phyloP scores from a whole-genome alignment of 2,329 filamentous ascomycete species.

The Truncatella angustata region DNA sequence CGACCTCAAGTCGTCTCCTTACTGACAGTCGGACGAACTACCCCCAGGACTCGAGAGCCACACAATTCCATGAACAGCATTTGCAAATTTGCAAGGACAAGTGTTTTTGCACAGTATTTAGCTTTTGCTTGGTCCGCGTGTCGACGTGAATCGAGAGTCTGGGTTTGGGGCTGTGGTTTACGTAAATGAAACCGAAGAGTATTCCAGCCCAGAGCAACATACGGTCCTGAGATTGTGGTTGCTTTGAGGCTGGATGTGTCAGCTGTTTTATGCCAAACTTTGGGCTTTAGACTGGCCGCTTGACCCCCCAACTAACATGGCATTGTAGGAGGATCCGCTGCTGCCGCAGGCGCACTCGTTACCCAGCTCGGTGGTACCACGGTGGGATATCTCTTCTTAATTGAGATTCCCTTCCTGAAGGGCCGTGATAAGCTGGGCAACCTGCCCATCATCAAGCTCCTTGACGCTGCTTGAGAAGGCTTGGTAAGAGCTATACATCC shows the following conservation, averaged over 20 bases:
- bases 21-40: background rate
- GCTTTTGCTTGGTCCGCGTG: background rate
- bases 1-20: background rate
- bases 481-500: slow-evolving; percentile 21
- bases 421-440: slow-evolving; percentile 85
- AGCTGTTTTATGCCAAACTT: background rate
- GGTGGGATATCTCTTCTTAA: slow-evolving; percentile 89
- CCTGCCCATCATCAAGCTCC: slow-evolving; percentile 74
- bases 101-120: background rate
- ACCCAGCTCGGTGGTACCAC: slow-evolving; percentile 82
- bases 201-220: background rate
- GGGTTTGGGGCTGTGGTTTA: background rate
- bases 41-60: background rate
- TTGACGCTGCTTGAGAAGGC: slow-evolving; percentile 46
- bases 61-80: background rate
- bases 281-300: slow-evolving; percentile 15
- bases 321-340: slow-evolving; percentile 78
- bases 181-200: background rate
- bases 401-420: slow-evolving; percentile 91
- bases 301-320: slow-evolving; percentile 19
- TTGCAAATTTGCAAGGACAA: background rate
- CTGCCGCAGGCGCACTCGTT: slow-evolving; percentile 83
- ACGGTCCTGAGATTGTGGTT: background rate
- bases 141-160: background rate
- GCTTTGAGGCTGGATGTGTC: background rate